Base-by-base conservation (phyloP, 176 grass and related monocot genomes). In the Paspalum vaginatum region DNA sequence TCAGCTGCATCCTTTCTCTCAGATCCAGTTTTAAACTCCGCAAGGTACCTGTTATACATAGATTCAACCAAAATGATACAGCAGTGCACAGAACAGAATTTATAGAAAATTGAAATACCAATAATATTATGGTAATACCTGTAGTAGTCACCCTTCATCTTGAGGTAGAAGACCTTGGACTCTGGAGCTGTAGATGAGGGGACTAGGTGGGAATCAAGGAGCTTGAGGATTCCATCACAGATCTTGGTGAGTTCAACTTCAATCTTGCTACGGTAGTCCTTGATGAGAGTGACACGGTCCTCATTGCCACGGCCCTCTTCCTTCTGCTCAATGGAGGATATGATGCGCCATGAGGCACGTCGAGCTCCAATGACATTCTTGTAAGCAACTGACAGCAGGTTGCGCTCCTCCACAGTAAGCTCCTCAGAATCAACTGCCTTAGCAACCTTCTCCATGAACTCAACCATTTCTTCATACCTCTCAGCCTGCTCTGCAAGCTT, bases 141-240 rank as follows among this genome's bases (percentile, higher is more conserved):
- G 46, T 75, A 84, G 18, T 80, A 88, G 63, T 80, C 87, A 48
- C 81, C 87, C 70, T 81, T 85, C 87, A 89, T 89, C 47, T 81
- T 89, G 25, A 88, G 70, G 70, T 89, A 89, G 70, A 89, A 89
- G 70, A 89, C 76, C 70, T 88, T 84, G 37, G 87, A 89, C 76
- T 89, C 68, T 25, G 81, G 54, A 75, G 55, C 44, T 0, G 76
- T 76, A 5, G 62, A 85, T 46, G 81, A 89, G 10, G 81, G 81
- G 38, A 70, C 70, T 70, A 89, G 76, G 77, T 89, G 81, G 37
- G 81, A 84, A 68, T 80, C 87, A 46, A 89, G 69, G 57, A 89
- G 87, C 76, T 80, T 89, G 62, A 89, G 87, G 40, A 89, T 88
- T 52, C 70, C 81, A 64, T 85, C 87, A 14, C 81, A 85, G 54